Conservation (phyloP, 2,329 filamentous ascomycete genomes). For the Nothophoma quercina region DNA sequence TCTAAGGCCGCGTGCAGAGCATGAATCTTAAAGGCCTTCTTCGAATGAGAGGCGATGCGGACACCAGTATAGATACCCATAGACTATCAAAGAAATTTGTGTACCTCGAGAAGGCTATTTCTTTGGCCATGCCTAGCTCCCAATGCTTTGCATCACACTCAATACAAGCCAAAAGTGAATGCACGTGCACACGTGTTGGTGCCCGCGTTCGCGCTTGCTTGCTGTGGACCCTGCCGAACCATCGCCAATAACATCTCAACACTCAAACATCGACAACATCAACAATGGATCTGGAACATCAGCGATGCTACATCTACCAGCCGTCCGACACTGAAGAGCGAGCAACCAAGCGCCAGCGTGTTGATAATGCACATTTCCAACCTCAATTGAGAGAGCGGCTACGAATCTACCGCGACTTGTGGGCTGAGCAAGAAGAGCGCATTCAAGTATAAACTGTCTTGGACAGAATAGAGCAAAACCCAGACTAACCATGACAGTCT, state of each 20-base stretch:
- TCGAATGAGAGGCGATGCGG: too few relatives aligned
- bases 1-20: too few relatives aligned
- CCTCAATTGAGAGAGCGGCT: constrained; percentile 58
- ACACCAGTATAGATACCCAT: too few relatives aligned
- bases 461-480: not conserved
- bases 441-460: constrained; percentile 62
- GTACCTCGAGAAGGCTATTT: too few relatives aligned
- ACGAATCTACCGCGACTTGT: constrained; percentile 67
- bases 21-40: too few relatives aligned
- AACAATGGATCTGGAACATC: constrained; percentile 60
- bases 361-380: constrained; percentile 37
- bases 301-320: constrained; percentile 57
- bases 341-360: constrained; percentile 52
- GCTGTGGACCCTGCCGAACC: constrained; percentile 15
- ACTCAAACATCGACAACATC: not conserved
- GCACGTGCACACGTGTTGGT: constrained; percentile 37
- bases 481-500: constrained; percentile 34
- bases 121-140: too few relatives aligned
- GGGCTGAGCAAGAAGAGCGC: constrained; percentile 68
- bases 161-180: not conserved
- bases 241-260: constrained; percentile 9
- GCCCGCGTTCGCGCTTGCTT: constrained; percentile 22
- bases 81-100: too few relatives aligned
- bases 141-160: too few relatives aligned
- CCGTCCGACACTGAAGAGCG: constrained; percentile 45